These are phyloP conservation scores for Paxillus rubicundulus DNA, from an alignment of 768 basidiomycete species.

Conservation along the genomic window DNA sequence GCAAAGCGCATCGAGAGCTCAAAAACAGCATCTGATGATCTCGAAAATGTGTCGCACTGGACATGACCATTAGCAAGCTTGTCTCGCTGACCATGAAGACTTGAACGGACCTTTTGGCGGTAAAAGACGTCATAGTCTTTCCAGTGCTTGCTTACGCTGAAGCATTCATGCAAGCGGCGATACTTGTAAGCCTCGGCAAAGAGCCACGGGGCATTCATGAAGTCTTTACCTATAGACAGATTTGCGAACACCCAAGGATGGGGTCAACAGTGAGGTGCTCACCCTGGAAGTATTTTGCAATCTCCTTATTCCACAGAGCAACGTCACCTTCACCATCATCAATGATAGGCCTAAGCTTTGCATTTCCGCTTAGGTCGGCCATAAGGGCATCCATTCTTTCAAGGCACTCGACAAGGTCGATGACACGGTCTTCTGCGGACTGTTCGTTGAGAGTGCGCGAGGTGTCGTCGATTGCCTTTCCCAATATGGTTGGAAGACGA, in stretches of 20 bases:
- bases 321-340: conserved; percentile 93
- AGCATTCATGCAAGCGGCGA: conserved; percentile 88
- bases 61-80: conserved; percentile 6
- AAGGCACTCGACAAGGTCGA: conserved; percentile 83
- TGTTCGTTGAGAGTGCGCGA: conserved; percentile 86
- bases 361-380: conserved; percentile 80
- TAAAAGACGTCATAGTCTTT: conserved; percentile 92
- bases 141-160: conserved; percentile 90
- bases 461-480: conserved; percentile 92
- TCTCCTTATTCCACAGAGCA: conserved; percentile 96
- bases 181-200: conserved; percentile 96
- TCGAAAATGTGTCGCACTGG: conserved; percentile 92
- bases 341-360: conserved; percentile 80
- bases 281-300: conserved; percentile 92
- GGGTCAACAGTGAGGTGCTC: conserved; percentile 16
- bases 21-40: conserved; percentile 89
- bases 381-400: conserved; percentile 89
- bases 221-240: conserved; percentile 63
- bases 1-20: conserved; percentile 91
- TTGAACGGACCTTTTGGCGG: conserved; percentile 70
- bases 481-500: conserved; percentile 92
- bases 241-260: not conserved
- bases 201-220: conserved; percentile 95
- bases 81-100: not conserved
- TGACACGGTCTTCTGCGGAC: conserved; percentile 75